These are phyloP conservation scores for Cavenderia fasciculata DNA, from an alignment of 78 protist genomes.

Conservation along the genomic window DNA sequence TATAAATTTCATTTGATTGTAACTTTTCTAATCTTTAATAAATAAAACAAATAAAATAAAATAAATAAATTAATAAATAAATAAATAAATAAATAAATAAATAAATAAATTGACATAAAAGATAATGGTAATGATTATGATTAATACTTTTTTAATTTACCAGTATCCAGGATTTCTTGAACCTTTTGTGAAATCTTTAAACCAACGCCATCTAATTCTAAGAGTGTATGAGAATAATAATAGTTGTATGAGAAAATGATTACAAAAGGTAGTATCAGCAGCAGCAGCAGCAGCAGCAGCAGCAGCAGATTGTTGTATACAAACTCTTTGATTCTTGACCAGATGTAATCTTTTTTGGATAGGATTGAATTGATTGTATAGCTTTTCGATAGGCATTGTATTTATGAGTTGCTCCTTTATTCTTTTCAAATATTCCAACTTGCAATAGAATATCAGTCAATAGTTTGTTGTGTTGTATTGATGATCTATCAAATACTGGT, in stretches of 20 bases:
- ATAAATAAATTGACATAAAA: background rate
- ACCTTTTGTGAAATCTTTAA: constrained; percentile 64
- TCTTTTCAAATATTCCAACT: constrained; percentile 54
- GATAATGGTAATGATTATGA: background rate
- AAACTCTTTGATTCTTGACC: constrained; percentile 34
- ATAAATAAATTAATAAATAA: too few species aligned
- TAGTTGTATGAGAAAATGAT: background rate
- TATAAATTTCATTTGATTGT: background rate
- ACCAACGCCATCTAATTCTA: constrained; percentile 72
- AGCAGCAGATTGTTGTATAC: background rate
- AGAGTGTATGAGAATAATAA: background rate
- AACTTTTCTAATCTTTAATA: constrained; percentile 7
- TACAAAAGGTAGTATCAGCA: background rate
- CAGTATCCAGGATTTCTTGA: constrained; percentile 68
- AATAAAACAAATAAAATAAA: background rate
- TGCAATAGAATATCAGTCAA: background rate
- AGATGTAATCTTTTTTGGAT: constrained; percentile 30
- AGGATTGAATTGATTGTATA: constrained; percentile 26
- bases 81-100: background rate
- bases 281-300: too few species aligned
- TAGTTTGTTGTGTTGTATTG: too few species aligned
- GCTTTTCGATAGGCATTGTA: constrained; percentile 54
- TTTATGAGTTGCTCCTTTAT: constrained; percentile 39
- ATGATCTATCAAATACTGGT: too few species aligned
- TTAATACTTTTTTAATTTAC: constrained; percentile 15